These are phyloP conservation scores for Picea abies DNA, from an alignment of 83 land plant species.

Conservation along the genomic window DNA sequence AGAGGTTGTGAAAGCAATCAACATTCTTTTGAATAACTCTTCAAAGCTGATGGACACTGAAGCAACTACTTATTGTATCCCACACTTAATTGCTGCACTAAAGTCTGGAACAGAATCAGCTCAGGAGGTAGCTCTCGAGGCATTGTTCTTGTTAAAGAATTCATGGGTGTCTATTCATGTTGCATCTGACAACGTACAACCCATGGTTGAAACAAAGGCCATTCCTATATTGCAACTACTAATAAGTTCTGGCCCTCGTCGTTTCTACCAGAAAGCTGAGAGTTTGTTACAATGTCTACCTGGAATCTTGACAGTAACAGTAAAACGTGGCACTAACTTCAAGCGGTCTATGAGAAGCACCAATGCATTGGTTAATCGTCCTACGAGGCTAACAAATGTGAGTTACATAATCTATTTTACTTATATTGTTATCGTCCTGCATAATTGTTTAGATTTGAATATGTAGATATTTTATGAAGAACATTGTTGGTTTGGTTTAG, in stretches of 20 bases:
- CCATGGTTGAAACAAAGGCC: constrained; percentile 51
- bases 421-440: neutral
- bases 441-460: no score
- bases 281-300: no score
- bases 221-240: no score
- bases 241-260: no score
- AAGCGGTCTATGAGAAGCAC: constrained; percentile 50
- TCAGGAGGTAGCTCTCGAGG: constrained; percentile 41
- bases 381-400: constrained; percentile 84
- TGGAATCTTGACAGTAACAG: neutral
- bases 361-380: constrained; percentile 85
- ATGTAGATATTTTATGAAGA: no score
- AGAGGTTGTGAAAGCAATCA: neutral
- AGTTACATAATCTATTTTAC: neutral
- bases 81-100: constrained; percentile 62
- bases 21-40: constrained; percentile 48
- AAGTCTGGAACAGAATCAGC: constrained; percentile 45
- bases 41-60: constrained; percentile 64
- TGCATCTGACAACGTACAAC: constrained; percentile 71
- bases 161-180: constrained; percentile 69
- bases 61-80: constrained; percentile 75
- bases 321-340: constrained; percentile 78
- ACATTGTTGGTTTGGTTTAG: no score
- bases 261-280: no score
- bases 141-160: constrained; percentile 50